Evolutionary conservation across 2,329 filamentous ascomycete genomes (phyloP).

Genomic region (Talaromyces pinophilus): DNA sequence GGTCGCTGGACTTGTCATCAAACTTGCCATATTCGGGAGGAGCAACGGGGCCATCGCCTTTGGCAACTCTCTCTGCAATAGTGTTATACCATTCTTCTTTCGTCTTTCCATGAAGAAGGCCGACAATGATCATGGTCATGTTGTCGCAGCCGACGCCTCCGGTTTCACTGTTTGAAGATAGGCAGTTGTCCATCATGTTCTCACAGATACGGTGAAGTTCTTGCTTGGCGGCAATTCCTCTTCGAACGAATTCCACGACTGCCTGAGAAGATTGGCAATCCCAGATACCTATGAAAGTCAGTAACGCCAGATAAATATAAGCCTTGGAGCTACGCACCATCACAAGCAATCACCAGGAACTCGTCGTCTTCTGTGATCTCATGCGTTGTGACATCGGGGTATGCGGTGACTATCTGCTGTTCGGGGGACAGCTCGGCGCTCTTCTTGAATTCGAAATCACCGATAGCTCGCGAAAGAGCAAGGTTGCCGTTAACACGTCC

Average conservation of each 20-base stretch:
- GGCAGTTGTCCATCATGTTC: slow-evolving; percentile 99
- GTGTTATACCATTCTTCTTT: slow-evolving; percentile 99
- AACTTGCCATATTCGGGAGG: slow-evolving; percentile 98
- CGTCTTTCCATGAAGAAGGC: slow-evolving; percentile 83
- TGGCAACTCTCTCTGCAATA: slow-evolving; percentile 88
- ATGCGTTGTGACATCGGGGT: slow-evolving; percentile 89
- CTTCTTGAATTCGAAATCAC: slow-evolving; percentile 99
- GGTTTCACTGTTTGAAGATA: slow-evolving; percentile 96
- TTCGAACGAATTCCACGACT: slow-evolving; percentile 92
- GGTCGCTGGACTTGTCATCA: slow-evolving; percentile 44
- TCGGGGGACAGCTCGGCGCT: slow-evolving; percentile 95
- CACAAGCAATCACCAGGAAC: slow-evolving; percentile 89
- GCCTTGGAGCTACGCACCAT: slow-evolving; percentile 63
- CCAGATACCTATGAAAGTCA: slow-evolving; percentile 76
- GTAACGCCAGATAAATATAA: slow-evolving; percentile 21
- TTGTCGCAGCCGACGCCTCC: slow-evolving; percentile 98
- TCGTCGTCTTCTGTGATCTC: slow-evolving; percentile 92
- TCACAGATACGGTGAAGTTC: slow-evolving; percentile 93
- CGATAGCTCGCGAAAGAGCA: slow-evolving; percentile 92
- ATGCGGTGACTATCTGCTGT: slow-evolving; percentile 97
- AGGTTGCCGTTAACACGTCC: slow-evolving; percentile 98
- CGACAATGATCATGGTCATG: slow-evolving; percentile 96
- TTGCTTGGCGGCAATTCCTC: slow-evolving; percentile 95
- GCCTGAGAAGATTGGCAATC: slow-evolving; percentile 98
- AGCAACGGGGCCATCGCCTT: slow-evolving; percentile 96